These are phyloP conservation scores for Hyphodiscus sp. DNA, from an alignment of 2,329 filamentous ascomycete species.

Conservation along the genomic window DNA sequence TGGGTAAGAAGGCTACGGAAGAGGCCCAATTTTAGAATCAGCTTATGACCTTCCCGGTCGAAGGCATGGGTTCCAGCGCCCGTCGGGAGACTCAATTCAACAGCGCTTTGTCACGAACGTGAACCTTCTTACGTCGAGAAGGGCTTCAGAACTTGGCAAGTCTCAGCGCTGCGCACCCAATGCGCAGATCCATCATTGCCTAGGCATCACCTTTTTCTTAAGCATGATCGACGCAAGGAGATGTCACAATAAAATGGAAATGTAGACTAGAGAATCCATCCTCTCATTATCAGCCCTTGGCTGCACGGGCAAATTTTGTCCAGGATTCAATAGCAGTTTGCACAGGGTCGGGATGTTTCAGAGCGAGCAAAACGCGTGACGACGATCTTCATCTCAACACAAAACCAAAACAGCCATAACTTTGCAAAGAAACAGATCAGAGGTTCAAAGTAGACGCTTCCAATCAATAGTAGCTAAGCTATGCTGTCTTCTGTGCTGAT, in stretches of 20 bases:
- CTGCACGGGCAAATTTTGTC: constrained; percentile 1
- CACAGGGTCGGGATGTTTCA: neutral
- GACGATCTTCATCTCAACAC: neutral
- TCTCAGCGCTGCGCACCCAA: neutral
- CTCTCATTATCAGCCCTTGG: neutral
- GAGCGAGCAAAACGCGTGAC: neutral
- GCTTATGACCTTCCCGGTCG: neutral
- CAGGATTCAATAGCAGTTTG: constrained; percentile 5
- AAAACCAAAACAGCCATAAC: neutral
- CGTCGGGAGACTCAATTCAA: neutral
- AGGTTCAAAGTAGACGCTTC: neutral
- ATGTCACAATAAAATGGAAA: no score
- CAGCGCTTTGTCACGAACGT: neutral
- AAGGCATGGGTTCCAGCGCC: neutral
- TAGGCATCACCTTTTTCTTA: neutral
- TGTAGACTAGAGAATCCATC: no score
- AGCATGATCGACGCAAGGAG: neutral
- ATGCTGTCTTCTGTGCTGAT: constrained; percentile 2
- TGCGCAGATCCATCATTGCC: neutral
- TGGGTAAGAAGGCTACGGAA: neutral
- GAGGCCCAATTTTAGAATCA: neutral
- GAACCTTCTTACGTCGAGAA: neutral
- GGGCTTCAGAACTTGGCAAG: constrained; percentile 1
- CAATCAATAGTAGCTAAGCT: neutral
- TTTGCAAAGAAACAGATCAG: neutral